Base-by-base conservation (phyloP, 345 rosid species). In the Brassica incana region DNA sequence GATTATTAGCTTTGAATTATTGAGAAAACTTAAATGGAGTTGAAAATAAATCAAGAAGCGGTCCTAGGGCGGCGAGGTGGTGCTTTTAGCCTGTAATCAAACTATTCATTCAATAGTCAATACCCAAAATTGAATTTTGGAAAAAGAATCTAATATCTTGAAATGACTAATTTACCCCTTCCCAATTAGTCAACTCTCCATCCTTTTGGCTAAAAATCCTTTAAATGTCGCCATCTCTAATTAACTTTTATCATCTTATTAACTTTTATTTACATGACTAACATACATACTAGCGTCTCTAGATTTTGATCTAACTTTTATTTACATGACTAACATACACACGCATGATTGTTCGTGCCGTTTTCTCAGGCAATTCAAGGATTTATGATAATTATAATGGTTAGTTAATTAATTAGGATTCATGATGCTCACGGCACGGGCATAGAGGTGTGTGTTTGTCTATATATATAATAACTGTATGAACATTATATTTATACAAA, bases 371-470 rank as follows among this genome's bases (percentile, higher is more conserved):
- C 62, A 73, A 73, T 56, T 58, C 4, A 72, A 72, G 72, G 12
- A 35, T 20, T 4, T 12, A 25, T 78, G 68, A 40, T 16, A 15
- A 16, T 54, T 23, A 56, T 25, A 76, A 71, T 71, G 62, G 58
- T 56, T 68, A 69, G 45, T 23, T 64, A 69, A 58, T 10, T 64
- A 72, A 71, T 23, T 71, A 81, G 69, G 69, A 76, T 58, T 64
- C 76, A 80, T 75, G 83, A 71, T 75, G 83, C 76, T 75, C 79
- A 75, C 72, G 79, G 80, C 83, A 75, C 83, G 83, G 73, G 76
- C 79, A 20, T 75, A 12, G 76, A 80, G 72, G 40, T 65, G 65
- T 54, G 68, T 76, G 80, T 59, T 80, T 76, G 73, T 71, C 69
- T 71, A 71, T 71, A 65, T 58, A 70, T 43, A 10, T 43, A 12